These are phyloP conservation scores for Tetratostichococcus sp. DNA, from an alignment of 139 green algal genomes.

Conservation along the genomic window DNA sequence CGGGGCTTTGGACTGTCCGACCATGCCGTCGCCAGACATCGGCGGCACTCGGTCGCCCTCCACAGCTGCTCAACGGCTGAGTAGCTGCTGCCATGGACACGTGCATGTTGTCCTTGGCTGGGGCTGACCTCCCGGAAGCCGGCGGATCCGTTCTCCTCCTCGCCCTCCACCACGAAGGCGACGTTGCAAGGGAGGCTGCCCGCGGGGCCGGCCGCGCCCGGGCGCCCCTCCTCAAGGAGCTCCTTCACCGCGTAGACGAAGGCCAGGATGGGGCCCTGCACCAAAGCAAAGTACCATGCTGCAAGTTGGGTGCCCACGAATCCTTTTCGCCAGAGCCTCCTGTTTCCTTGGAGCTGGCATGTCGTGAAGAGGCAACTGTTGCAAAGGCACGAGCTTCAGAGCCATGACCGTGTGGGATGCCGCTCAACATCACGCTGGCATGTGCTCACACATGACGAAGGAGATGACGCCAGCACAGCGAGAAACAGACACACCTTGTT, in stretches of 20 bases:
- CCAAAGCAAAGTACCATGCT: background rate
- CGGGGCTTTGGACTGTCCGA: too few species aligned
- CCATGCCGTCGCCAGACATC: too few species aligned
- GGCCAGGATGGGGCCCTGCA: slow-evolving; percentile 79
- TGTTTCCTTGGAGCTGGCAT: too few species aligned
- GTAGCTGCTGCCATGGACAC: background rate
- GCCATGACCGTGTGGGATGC: too few species aligned
- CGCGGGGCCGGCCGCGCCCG: background rate
- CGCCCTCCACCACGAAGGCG: slow-evolving; percentile 86
- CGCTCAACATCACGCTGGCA: too few species aligned
- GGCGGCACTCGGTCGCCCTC: too few species aligned
- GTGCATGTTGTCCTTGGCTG: too few species aligned
- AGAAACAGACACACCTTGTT: slow-evolving; percentile 70
- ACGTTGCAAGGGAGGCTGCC: slow-evolving; percentile 82
- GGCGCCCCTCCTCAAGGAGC: slow-evolving; percentile 59
- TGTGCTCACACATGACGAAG: background rate
- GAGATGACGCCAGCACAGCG: too few species aligned
- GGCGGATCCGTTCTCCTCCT: slow-evolving; percentile 42
- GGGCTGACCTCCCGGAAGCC: slow-evolving; percentile 3
- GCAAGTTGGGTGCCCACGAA: background rate
- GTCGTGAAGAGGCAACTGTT: too few species aligned
- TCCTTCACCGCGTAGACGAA: slow-evolving; percentile 89
- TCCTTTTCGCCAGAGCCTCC: too few species aligned
- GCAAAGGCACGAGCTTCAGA: too few species aligned
- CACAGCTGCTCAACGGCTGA: too few species aligned